A percentile compares a stretch with the other conserved stretches of the same genome.
phyloP scores from a whole-genome alignment of 768 basidiomycete genomes.

The Amanita rubescens region DNA sequence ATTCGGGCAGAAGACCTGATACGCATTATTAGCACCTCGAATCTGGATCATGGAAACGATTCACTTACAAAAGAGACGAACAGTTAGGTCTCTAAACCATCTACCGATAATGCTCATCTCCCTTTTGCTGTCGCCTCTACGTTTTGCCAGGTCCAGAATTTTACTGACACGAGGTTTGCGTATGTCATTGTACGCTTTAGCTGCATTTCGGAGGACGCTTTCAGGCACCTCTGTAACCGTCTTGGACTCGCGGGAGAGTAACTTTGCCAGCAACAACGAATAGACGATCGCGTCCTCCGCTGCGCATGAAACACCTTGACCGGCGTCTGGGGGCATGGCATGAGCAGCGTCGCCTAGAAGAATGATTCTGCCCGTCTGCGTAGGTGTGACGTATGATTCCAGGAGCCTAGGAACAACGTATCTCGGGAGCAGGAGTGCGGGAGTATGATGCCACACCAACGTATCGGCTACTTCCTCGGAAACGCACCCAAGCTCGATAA shows the following conservation, averaged over 20 bases:
- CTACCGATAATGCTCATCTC: conserved; percentile 23
- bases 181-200: conserved; percentile 17
- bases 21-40: neutral
- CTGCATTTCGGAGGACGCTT: neutral
- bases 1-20: conserved; percentile 25
- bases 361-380: conserved; percentile 24
- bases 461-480: conserved; percentile 7
- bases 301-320: conserved; percentile 34
- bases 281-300: conserved; percentile 32
- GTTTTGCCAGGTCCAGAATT: conserved; percentile 27
- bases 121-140: conserved; percentile 24
- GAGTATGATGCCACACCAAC: conserved; percentile 7
- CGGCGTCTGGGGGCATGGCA: conserved; percentile 34
- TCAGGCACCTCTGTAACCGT: neutral
- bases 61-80: conserved; percentile 26
- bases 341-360: conserved; percentile 39
- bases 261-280: conserved; percentile 26
- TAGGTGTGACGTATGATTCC: conserved; percentile 21
- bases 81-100: conserved; percentile 24
- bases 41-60: neutral
- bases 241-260: conserved; percentile 9
- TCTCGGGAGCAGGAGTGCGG: conserved; percentile 28
- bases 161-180: conserved; percentile 25
- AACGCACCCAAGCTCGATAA: conserved; percentile 23
- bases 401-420: conserved; percentile 24